Percentiles rank a stretch among this genome's conserved stretches.
phyloP scores from a whole-genome alignment of 2,329 filamentous ascomycete genomes.

The Lasiodiplodia citricola region DNA sequence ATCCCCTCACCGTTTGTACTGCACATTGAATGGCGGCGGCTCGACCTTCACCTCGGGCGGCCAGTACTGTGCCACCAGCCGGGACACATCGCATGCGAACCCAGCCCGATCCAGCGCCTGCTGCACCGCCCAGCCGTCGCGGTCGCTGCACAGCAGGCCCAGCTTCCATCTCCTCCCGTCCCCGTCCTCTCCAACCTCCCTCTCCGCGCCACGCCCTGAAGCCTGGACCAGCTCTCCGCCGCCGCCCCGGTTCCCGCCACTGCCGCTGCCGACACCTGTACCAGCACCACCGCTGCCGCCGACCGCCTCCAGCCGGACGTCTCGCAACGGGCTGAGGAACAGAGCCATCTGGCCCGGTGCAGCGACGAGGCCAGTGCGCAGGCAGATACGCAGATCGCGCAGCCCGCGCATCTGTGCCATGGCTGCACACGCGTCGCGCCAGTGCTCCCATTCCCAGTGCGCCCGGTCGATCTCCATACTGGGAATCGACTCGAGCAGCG shows the following conservation, averaged over 20 bases:
- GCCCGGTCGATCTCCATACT: conserved; percentile 14
- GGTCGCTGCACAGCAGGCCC: not conserved
- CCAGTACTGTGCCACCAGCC: conserved; percentile 13
- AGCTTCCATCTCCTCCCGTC: not conserved
- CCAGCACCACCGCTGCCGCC: not conserved
- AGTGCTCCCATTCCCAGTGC: conserved; percentile 18
- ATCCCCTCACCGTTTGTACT: not conserved
- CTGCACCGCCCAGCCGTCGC: conserved; percentile 14
- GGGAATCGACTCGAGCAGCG: conserved; percentile 10
- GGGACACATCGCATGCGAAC: conserved; percentile 14
- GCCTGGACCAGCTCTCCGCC: conserved; percentile 7
- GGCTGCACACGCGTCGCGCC: conserved; percentile 4
- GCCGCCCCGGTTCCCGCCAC: not conserved
- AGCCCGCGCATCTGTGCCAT: conserved; percentile 2
- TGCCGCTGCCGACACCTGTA: not conserved
- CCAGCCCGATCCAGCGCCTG: conserved; percentile 11
- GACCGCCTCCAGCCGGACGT: not conserved
- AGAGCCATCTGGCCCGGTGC: conserved; percentile 3
- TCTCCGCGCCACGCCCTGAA: not conserved
- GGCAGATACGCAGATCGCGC: conserved; percentile 10
- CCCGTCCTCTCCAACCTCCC: not conserved
- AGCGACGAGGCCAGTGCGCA: conserved; percentile 4
- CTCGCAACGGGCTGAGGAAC: conserved; percentile 8
- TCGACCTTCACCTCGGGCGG: not conserved
- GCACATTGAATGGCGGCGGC: conserved; percentile 15